Evolutionary conservation across 2,329 filamentous ascomycete genomes (phyloP), one percentile per base, ranked within the genome.

Genomic region (Basipetospora chlamydospora): DNA sequence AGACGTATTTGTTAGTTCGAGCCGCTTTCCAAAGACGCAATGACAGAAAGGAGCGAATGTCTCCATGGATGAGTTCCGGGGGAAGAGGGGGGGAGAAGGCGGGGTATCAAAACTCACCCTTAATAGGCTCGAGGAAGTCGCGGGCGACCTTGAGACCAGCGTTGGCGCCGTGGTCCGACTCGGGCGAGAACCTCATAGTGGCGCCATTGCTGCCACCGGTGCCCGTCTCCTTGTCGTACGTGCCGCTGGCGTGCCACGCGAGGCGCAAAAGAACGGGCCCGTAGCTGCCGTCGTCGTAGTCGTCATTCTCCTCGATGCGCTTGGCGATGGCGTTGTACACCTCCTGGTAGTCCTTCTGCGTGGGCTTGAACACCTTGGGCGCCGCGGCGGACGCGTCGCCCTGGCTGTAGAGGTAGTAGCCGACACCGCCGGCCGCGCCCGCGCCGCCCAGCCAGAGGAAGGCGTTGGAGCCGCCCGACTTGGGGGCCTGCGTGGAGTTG

Each of bases 221-320:
- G 45, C 73, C 71, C 18, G 87, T 94, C 53, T 73, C 73, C 64
- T 80, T 81, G 56, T 96, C 88, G 53, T 80, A 96, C 49, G 88
- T 98, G 48, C 88, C 88, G 48, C 79, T 86, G 46, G 80, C 77
- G 65, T 96, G 90, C 88, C 90, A 96, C 43, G 85, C 88, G 47
- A 96, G 73, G 51, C 88, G 77, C 44, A 96, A 63, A 39, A 96
- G 67, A 42, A 96, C 86, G 20, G 88, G 90, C 39, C 86, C 88
- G 56, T 92, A 96, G 65, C 81, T 90, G 48, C 90, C 88, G 58
- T 98, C 88, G 52, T 96, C 88, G 57, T 96, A 96, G 47, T 95
- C 80, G 49, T 90, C 84, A 55, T 93, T 77, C 63, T 95, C 83
- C 59, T 90, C 79, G 38, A 96, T 66, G 42, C 69, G 69, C 52